These are phyloP conservation scores for Hypoxylon fragiforme DNA, from an alignment of 495 filamentous ascomycete species.

Conservation along the genomic window DNA sequence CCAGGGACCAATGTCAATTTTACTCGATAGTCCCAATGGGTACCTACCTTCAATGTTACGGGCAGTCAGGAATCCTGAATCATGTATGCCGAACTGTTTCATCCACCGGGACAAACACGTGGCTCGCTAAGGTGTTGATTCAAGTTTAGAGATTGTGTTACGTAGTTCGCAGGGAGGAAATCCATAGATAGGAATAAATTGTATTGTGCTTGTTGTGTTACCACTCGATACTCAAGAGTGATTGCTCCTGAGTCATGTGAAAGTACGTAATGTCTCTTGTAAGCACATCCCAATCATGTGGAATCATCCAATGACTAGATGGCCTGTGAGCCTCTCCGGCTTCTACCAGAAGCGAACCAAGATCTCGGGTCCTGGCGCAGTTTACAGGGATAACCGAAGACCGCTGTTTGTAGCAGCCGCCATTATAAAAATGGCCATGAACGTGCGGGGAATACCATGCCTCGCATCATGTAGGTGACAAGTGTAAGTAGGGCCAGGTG, in stretches of 20 bases:
- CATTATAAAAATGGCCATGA: slow-evolving; percentile 5
- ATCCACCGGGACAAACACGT: slow-evolving; percentile 14
- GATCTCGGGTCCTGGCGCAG: slow-evolving; percentile 15
- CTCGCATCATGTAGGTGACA: slow-evolving; percentile 29
- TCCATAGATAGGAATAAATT: slow-evolving; percentile 7
- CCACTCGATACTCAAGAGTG: slow-evolving; percentile 5
- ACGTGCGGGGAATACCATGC: slow-evolving; percentile 27
- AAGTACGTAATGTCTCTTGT: slow-evolving; percentile 4
- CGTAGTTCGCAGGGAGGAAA: slow-evolving; percentile 15
- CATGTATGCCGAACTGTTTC: neutral
- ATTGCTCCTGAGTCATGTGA: slow-evolving; percentile 18
- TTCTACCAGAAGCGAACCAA: slow-evolving; percentile 14
- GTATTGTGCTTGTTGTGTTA: slow-evolving; percentile 12
- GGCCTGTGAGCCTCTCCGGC: slow-evolving; percentile 13
- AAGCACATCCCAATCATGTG: slow-evolving; percentile 12
- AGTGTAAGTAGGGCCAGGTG: slow-evolving; percentile 3
- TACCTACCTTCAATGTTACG: neutral
- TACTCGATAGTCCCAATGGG: slow-evolving; percentile 4
- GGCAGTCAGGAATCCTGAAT: neutral
- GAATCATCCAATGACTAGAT: slow-evolving; percentile 16
- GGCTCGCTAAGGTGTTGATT: neutral
- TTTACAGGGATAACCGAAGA: slow-evolving; percentile 12
- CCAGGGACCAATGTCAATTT: slow-evolving; percentile 41
- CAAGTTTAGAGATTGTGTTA: slow-evolving; percentile 9
- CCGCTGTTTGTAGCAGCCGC: slow-evolving; percentile 11